These are phyloP conservation scores for Naganishia sp. DNA, from an alignment of 1,284 basidiomycete genomes.

Conservation along the genomic window DNA sequence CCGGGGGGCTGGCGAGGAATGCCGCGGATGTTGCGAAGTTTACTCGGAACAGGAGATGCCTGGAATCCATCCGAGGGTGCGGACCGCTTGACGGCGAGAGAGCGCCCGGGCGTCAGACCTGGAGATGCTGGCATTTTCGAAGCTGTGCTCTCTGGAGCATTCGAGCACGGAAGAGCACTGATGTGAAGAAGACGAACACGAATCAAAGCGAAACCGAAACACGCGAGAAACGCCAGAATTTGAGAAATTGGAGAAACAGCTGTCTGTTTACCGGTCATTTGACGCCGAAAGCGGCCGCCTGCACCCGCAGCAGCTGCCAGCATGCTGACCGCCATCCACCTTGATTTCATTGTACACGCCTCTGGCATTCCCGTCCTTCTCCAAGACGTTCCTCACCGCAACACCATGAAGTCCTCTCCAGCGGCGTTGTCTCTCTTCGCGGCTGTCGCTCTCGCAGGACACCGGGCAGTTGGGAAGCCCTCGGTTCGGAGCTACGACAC, in stretches of 20 bases:
- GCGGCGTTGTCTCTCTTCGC: conserved; percentile 59
- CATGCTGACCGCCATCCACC: background rate
- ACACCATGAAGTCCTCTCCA: conserved; percentile 7
- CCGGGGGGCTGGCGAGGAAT: background rate
- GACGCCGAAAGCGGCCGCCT: background rate
- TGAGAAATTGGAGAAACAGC: background rate
- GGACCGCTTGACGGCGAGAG: conserved; percentile 4
- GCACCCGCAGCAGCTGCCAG: conserved; percentile 8
- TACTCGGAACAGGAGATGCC: conserved; percentile 14
- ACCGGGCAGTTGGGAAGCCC: conserved; percentile 60
- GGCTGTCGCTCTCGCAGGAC: conserved; percentile 70
- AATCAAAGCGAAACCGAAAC: no score
- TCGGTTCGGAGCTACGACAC: conserved; percentile 62
- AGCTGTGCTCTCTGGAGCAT: background rate
- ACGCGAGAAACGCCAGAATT: no score
- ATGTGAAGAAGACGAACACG: no score
- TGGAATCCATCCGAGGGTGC: conserved; percentile 15
- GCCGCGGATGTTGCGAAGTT: conserved; percentile 11
- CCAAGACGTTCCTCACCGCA: background rate
- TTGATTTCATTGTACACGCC: background rate
- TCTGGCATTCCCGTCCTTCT: background rate
- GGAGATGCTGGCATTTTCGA: background rate
- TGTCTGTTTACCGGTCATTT: background rate
- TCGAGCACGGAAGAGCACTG: no score
- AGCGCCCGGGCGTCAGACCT: background rate